Conservation (phyloP, 805 yeast species). For the Wickerhamomyces canadensis region DNA sequence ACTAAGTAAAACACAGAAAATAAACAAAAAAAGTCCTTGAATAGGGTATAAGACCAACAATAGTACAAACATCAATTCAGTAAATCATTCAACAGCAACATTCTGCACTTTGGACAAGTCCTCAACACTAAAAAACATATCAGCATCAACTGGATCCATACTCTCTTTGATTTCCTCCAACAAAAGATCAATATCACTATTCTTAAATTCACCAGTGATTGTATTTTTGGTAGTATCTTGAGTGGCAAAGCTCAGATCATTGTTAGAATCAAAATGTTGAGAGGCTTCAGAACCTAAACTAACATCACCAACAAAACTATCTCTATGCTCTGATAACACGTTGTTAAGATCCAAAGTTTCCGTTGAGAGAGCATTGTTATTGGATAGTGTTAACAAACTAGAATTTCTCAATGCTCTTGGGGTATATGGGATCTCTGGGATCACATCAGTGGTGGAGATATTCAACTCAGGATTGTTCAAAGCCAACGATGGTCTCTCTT, state of each 20-base stretch:
- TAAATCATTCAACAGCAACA: neutral
- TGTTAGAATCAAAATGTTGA: slow-evolving; percentile 8
- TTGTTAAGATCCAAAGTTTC: slow-evolving; percentile 13
- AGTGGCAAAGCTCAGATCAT: slow-evolving; percentile 9
- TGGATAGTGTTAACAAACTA: no score
- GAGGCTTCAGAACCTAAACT: neutral
- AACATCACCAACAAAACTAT: slow-evolving; percentile 3
- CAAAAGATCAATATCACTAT: slow-evolving; percentile 14
- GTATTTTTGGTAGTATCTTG: slow-evolving; percentile 12
- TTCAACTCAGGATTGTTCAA: slow-evolving; percentile 11
- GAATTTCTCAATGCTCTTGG: slow-evolving; percentile 13
- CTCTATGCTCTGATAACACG: slow-evolving; percentile 9
- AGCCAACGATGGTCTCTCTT: neutral
- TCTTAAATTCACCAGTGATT: neutral
- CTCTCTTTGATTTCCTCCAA: slow-evolving; percentile 21
- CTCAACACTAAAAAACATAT: slow-evolving; percentile 3
- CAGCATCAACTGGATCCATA: slow-evolving; percentile 7
- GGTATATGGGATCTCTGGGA: slow-evolving; percentile 21
- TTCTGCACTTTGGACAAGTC: neutral
- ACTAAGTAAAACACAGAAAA: no score
- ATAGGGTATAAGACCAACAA: no score
- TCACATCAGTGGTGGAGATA: slow-evolving; percentile 3
- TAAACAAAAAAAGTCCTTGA: no score
- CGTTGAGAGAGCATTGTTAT: no score
- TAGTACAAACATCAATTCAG: no score